Base-by-base conservation (phyloP, 108 stramenopile species). In the Mayamaea pseudoterrestris region DNA sequence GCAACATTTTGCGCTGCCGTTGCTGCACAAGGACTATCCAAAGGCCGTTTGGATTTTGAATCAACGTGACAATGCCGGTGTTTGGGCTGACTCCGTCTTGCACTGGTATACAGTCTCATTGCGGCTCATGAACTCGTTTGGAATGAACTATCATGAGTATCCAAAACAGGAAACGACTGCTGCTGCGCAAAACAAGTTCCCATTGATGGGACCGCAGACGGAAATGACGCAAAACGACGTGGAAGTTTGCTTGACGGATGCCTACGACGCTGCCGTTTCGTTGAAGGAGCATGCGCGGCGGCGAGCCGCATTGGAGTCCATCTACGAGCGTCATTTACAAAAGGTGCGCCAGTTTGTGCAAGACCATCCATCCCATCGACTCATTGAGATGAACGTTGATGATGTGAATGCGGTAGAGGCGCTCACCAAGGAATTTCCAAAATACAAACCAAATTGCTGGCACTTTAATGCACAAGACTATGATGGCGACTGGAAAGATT, bases 1-100 rank as follows among this genome's bases (percentile, higher is more conserved):
- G 0, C 66, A 68, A 41, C 66, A 68, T 30, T 61, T 57, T 47
- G 55, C 66, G 2, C 20, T 68, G 27, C 60, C 60, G 13, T 26
- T 58, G 35, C 16, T 68, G 42, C 51, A 58, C 41, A 23, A 65
- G 41, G 46, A 31, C 1, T 61, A 51, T 56, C 65, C 65, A 12
- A 43, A 55, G 7, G 59, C 59, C 3, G 46, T 52, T 39, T 68
- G 59, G 60, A 60, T 68, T 27, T 36, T 68, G 43, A 47, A 53
- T 25, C 32, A 9, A 8, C 30, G 66, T 28, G 20, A 6, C 17
- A 35, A 42, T 26, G 35, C 66, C 0, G 20, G 29, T 0, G 43
- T 35, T 11, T 68, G 66, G 66, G 59, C 66, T 6, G 30, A 42
- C 27, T 56, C 55, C 0, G 45, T 68, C 1, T 46, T 52, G 29